Evolutionary conservation across 208 protist species (phyloP).

Genomic region (Trypanosoma caninum): DNA sequence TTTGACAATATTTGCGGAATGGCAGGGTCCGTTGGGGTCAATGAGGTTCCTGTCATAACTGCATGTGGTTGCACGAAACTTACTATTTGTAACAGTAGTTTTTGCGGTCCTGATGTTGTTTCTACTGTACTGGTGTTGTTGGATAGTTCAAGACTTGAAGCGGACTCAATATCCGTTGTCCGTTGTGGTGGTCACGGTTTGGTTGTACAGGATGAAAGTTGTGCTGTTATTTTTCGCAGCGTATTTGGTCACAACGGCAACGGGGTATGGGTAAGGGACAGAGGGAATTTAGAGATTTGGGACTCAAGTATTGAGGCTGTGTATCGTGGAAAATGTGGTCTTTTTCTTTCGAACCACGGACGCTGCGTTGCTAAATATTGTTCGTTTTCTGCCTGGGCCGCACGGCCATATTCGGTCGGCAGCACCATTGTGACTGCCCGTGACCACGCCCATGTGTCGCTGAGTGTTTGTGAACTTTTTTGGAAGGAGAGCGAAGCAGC

Average conservation of each 20-base stretch:
- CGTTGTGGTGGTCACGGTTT: conserved; percentile 17
- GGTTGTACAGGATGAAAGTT: conserved; percentile 13
- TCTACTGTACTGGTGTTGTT: conserved; percentile 13
- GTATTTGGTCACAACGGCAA: conserved; percentile 12
- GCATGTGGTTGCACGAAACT: conserved; percentile 7
- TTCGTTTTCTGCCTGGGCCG: not conserved
- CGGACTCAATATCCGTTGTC: conserved; percentile 13
- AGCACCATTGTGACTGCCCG: conserved; percentile 10
- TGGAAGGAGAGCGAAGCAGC: conserved; percentile 1
- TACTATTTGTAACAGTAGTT: conserved; percentile 17
- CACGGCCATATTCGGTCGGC: not conserved
- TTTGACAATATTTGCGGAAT: conserved; percentile 15
- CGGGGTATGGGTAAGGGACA: conserved; percentile 21
- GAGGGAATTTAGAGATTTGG: conserved; percentile 12
- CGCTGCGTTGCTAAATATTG: conserved; percentile 11
- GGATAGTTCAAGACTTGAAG: conserved; percentile 17
- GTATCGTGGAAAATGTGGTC: not conserved
- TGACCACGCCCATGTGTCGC: conserved; percentile 12
- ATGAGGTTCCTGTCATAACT: conserved; percentile 18
- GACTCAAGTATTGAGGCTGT: conserved; percentile 10
- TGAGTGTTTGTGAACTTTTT: conserved; percentile 16
- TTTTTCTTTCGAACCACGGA: conserved; percentile 13
- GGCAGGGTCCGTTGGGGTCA: not conserved
- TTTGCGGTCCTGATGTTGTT: conserved; percentile 14
- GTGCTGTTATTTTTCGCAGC: conserved; percentile 4